phyloP scores from a whole-genome alignment of 1,139 yeast species.

The Williopsis jadinii region DNA sequence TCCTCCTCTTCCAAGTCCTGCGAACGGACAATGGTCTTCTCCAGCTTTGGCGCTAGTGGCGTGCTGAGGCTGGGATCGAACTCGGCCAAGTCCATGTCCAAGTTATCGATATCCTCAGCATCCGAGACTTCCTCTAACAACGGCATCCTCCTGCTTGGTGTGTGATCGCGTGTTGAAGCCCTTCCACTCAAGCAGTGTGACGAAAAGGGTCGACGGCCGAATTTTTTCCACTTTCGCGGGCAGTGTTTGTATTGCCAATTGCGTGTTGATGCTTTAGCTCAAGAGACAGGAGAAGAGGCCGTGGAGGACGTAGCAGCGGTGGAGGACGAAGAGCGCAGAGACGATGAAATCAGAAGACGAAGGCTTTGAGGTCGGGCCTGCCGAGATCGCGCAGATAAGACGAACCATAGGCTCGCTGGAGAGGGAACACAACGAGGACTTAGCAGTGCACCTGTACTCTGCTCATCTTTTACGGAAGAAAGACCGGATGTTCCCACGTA shows the following conservation, averaged over 20 bases:
- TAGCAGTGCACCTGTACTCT: slow-evolving; percentile 48
- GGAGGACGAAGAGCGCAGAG: too few relatives aligned
- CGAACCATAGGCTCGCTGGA: slow-evolving; percentile 17
- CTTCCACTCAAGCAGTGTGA: too few relatives aligned
- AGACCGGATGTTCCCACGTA: slow-evolving; percentile 33
- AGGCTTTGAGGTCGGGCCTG: too few relatives aligned
- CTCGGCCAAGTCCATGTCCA: slow-evolving; percentile 91
- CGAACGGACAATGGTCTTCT: slow-evolving; percentile 55
- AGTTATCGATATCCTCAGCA: slow-evolving; percentile 76
- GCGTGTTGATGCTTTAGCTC: too few relatives aligned
- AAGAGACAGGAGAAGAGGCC: too few relatives aligned
- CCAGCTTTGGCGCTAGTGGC: slow-evolving; percentile 63
- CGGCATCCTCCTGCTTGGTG: slow-evolving; percentile 39
- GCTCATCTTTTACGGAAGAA: slow-evolving; percentile 33
- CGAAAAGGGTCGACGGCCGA: too few relatives aligned
- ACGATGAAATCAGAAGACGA: too few relatives aligned
- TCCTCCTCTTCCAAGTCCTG: slow-evolving; percentile 38
- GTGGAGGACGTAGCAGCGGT: too few relatives aligned
- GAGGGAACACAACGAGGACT: slow-evolving; percentile 37
- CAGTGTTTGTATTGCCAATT: too few relatives aligned
- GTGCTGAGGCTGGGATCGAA: slow-evolving; percentile 70
- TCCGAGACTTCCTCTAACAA: slow-evolving; percentile 78
- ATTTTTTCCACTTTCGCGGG: too few relatives aligned
- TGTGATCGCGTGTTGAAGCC: too few relatives aligned
- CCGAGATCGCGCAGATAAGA: neutral